Conservation (phyloP, 495 filamentous ascomycete species). For the Penicillium simplicissimum region DNA sequence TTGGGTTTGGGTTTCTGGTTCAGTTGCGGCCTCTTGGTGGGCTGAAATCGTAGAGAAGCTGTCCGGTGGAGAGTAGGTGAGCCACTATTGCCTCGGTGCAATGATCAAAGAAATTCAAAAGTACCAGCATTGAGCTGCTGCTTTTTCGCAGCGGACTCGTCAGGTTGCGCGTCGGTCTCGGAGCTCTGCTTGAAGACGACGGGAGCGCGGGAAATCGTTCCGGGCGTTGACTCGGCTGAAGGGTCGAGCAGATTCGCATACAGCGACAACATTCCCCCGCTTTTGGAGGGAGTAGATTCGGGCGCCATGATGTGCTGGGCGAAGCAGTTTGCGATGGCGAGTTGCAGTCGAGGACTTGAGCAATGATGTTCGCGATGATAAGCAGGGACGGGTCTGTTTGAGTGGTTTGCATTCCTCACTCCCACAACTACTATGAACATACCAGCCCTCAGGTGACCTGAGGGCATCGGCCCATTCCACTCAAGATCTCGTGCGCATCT, state of each 20-base stretch:
- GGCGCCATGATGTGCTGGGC: constrained; percentile 33
- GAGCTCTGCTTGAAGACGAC: constrained; percentile 68
- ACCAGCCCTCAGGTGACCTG: too few species aligned
- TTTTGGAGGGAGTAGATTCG: constrained; percentile 35
- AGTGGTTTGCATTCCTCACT: background rate
- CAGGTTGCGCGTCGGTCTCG: constrained; percentile 49
- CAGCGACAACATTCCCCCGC: constrained; percentile 52
- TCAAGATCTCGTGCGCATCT: too few species aligned
- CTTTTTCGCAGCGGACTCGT: constrained; percentile 67
- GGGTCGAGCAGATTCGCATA: constrained; percentile 66
- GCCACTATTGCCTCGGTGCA: constrained; percentile 39
- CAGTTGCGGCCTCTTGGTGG: constrained; percentile 73
- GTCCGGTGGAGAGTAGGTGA: constrained; percentile 46
- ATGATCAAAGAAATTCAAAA: constrained; percentile 30
- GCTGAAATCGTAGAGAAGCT: constrained; percentile 86
- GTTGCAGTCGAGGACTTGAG: background rate
- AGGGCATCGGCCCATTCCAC: too few species aligned
- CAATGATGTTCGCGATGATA: background rate
- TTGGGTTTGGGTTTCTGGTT: constrained; percentile 72
- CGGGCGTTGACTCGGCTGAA: constrained; percentile 49
- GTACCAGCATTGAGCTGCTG: constrained; percentile 73
- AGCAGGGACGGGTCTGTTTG: background rate
- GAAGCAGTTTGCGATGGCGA: background rate
- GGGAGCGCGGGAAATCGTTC: constrained; percentile 74
- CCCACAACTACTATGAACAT: background rate